phyloP scores from a whole-genome alignment of 352 stramenopile species.

The Achlya hypogyna region DNA sequence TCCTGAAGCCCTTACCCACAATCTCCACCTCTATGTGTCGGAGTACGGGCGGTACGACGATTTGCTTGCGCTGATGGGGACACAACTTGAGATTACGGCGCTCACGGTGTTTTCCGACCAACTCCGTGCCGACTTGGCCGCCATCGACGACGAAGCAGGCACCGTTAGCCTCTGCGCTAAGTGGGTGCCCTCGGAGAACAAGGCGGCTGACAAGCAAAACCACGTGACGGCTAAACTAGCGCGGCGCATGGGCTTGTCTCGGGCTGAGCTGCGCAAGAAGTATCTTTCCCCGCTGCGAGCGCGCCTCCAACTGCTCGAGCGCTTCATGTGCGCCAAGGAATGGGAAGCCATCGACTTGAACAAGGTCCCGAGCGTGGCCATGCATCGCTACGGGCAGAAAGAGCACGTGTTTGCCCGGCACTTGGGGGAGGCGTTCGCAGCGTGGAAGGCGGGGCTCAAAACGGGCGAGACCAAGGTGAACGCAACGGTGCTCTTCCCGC shows the following conservation, averaged over 20 bases:
- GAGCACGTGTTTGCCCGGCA: slow-evolving; percentile 33
- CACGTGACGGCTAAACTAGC: slow-evolving; percentile 44
- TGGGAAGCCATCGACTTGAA: slow-evolving; percentile 38
- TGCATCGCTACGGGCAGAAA: slow-evolving; percentile 39
- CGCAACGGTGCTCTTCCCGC: slow-evolving; percentile 34
- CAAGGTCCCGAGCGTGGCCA: slow-evolving; percentile 34
- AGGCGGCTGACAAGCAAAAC: slow-evolving; percentile 40
- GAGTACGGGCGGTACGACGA: slow-evolving; percentile 48
- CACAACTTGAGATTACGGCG: slow-evolving; percentile 29
- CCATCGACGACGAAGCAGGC: slow-evolving; percentile 1
- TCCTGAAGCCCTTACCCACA: slow-evolving; percentile 31
- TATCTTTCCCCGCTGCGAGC: slow-evolving; percentile 38
- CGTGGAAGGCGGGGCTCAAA: slow-evolving; percentile 27
- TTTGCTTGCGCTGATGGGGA: slow-evolving; percentile 32
- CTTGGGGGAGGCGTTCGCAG: slow-evolving; percentile 27
- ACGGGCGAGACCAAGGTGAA: slow-evolving; percentile 39
- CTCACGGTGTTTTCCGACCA: slow-evolving; percentile 33
- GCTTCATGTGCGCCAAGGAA: slow-evolving; percentile 38
- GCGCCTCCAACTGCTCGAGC: slow-evolving; percentile 35
- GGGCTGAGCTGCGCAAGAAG: slow-evolving; percentile 32
- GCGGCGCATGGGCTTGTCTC: slow-evolving; percentile 33
- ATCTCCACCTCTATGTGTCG: slow-evolving; percentile 33
- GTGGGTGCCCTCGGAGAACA: slow-evolving; percentile 51
- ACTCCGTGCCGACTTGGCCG: slow-evolving; percentile 28
- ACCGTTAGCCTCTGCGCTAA: slow-evolving; percentile 40